Evolutionary conservation across 768 basidiomycete species (phyloP).

Genomic region (Tricholoma saponaceum): DNA sequence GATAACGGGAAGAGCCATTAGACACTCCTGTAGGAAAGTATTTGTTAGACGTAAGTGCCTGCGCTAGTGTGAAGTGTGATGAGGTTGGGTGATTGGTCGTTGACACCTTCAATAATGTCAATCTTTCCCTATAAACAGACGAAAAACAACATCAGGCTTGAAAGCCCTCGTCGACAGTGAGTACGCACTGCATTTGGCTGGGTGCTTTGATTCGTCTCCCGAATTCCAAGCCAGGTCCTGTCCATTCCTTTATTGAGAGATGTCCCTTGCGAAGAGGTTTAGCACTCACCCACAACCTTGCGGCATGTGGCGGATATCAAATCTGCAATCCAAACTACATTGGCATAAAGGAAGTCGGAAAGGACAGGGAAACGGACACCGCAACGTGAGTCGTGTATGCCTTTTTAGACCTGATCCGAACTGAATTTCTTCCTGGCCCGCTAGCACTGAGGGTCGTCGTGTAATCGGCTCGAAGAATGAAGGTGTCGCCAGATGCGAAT

Average conservation of each 20-base stretch:
- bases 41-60: constrained; percentile 21
- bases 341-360: not conserved
- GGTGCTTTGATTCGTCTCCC: constrained; percentile 31
- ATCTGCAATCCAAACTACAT: constrained; percentile 16
- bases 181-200: constrained; percentile 33
- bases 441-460: constrained; percentile 38
- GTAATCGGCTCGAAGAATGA: constrained; percentile 51
- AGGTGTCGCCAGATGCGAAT: constrained; percentile 41
- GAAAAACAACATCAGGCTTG: not conserved
- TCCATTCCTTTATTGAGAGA: not conserved
- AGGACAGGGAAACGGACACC: constrained; percentile 35
- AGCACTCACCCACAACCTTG: constrained; percentile 42
- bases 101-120: constrained; percentile 57
- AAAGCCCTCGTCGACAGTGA: not conserved
- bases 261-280: not conserved
- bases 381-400: constrained; percentile 49
- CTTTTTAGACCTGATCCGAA: constrained; percentile 48
- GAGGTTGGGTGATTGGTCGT: constrained; percentile 47
- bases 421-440: constrained; percentile 51
- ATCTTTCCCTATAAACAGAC: constrained; percentile 27
- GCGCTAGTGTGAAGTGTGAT: constrained; percentile 53
- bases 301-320: constrained; percentile 48
- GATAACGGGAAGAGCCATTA: not conserved
- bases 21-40: not conserved
- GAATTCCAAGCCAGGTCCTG: constrained; percentile 41